Conservation (phyloP, 208 protist species). For the Leishmania major region DNA sequence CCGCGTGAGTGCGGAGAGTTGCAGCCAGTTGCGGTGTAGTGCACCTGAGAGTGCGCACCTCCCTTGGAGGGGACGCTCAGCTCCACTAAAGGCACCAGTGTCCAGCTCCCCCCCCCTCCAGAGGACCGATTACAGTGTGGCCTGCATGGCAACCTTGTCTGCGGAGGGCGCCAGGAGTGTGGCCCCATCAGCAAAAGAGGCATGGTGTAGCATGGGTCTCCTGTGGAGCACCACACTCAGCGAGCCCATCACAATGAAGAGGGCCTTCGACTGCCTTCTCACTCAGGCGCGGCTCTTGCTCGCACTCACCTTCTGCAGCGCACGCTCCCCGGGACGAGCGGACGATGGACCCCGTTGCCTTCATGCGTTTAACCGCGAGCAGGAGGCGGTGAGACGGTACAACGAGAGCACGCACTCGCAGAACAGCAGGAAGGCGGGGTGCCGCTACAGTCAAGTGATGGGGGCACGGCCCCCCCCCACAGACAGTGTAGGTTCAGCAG, state of each 20-base stretch:
- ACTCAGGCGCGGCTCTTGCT: background rate
- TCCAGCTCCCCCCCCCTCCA: background rate
- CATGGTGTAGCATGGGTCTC: background rate
- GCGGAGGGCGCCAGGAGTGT: background rate
- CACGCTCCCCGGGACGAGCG: background rate
- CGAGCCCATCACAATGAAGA: background rate
- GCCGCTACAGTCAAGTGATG: background rate
- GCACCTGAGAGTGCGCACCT: background rate
- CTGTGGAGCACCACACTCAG: background rate
- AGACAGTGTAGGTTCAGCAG: no score
- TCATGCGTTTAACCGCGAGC: background rate
- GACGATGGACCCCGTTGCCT: no score
- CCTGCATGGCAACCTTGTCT: background rate
- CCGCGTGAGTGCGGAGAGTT: background rate
- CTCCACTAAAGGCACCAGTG: background rate
- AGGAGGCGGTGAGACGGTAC: background rate
- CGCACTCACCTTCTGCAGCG: background rate
- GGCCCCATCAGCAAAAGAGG: background rate
- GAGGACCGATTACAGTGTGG: background rate
- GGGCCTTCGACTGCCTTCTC: background rate
- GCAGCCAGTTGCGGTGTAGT: background rate
- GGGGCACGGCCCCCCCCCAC: background rate
- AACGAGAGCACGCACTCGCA: background rate
- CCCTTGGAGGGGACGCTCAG: background rate
- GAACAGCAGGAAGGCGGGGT: background rate